These are phyloP conservation scores for Colletotrichum musae DNA, from an alignment of 2,329 filamentous ascomycete genomes.

Conservation along the genomic window DNA sequence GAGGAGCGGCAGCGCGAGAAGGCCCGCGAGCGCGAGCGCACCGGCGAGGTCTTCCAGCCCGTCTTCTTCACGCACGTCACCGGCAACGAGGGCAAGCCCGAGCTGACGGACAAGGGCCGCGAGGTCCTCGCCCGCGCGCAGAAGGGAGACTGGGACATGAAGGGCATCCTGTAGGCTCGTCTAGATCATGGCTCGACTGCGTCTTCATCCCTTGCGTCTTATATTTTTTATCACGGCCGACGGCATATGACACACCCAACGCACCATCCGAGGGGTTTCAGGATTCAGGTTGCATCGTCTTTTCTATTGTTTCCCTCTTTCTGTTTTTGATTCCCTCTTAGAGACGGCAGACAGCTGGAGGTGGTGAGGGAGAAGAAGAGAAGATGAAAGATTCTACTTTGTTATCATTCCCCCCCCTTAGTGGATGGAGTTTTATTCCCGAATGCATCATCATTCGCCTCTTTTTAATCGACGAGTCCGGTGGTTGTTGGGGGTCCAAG, in stretches of 20 bases:
- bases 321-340: too few relatives aligned
- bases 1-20: conserved; percentile 92
- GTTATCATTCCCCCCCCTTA: too few relatives aligned
- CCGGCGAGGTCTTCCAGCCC: conserved; percentile 82
- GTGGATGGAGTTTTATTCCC: too few relatives aligned
- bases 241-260: conserved; percentile 5
- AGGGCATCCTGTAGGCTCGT: conserved; percentile 54
- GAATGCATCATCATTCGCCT: too few relatives aligned
- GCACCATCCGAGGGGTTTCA: neutral
- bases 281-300: conserved; percentile 21
- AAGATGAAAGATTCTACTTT: too few relatives aligned
- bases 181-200: neutral
- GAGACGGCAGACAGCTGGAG: too few relatives aligned
- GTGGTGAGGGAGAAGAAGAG: too few relatives aligned
- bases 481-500: too few relatives aligned
- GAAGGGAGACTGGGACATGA: conserved; percentile 66
- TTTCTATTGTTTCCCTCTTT: neutral
- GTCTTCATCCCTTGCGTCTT: neutral
- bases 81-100: conserved; percentile 69
- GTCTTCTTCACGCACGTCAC: conserved; percentile 82
- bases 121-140: conserved; percentile 67
- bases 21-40: conserved; percentile 82
- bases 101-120: conserved; percentile 68
- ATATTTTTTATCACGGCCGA: neutral
- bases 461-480: too few relatives aligned